These are phyloP conservation scores for Delitschia confertaspora DNA, from an alignment of 495 filamentous ascomycete genomes.

Conservation along the genomic window DNA sequence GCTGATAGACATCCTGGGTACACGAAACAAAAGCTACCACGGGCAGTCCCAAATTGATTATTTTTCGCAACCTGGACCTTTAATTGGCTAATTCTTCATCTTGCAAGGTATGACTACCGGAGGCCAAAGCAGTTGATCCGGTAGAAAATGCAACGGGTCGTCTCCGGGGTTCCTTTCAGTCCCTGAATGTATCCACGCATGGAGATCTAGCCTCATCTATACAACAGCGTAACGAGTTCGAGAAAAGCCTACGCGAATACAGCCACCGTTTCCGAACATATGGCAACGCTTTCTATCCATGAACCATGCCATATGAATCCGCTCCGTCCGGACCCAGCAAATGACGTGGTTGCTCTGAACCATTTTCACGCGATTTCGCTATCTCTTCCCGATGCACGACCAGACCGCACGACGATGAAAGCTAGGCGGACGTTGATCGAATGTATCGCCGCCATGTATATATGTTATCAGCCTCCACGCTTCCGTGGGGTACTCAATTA, in stretches of 20 bases:
- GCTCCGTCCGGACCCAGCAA: no score
- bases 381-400: slow-evolving; percentile 28
- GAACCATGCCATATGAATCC: slow-evolving; percentile 22
- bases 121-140: slow-evolving; percentile 24
- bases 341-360: slow-evolving; percentile 25
- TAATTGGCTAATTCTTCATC: no score
- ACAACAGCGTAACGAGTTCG: slow-evolving; percentile 27
- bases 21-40: no score
- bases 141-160: slow-evolving; percentile 17
- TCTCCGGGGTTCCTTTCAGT: slow-evolving; percentile 11
- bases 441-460: slow-evolving; percentile 21
- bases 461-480: slow-evolving; percentile 27
- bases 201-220: slow-evolving; percentile 29
- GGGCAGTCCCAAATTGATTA: no score
- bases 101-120: slow-evolving; percentile 5
- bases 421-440: slow-evolving; percentile 18
- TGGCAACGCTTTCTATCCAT: slow-evolving; percentile 21
- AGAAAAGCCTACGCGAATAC: slow-evolving; percentile 30
- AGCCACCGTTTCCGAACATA: slow-evolving; percentile 13
- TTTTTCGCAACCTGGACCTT: no score
- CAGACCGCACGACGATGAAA: slow-evolving; percentile 11
- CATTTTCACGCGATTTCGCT: slow-evolving; percentile 22
- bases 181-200: slow-evolving; percentile 19
- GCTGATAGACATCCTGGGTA: slow-evolving; percentile 14
- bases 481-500: slow-evolving; percentile 27